phyloP scores from a whole-genome alignment of 148 eudicot genomes.

The Gaultheria prostrata region DNA sequence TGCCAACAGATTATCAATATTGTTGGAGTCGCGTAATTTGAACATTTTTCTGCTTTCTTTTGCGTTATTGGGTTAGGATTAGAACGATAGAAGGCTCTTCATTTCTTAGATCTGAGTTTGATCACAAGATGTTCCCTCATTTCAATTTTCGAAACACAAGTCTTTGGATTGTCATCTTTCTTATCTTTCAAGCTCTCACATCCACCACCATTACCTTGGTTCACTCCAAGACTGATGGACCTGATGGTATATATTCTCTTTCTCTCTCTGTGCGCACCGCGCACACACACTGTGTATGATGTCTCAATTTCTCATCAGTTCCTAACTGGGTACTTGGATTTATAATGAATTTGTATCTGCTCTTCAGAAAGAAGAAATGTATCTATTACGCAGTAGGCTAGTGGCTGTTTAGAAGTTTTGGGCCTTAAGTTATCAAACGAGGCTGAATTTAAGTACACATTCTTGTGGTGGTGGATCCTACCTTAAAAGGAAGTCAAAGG shows the following conservation, averaged over 20 bases:
- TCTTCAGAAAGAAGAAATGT: conserved; percentile 1
- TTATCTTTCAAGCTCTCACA: conserved; percentile 17
- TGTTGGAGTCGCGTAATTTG: neutral
- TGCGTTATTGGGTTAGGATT: neutral
- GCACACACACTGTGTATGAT: neutral
- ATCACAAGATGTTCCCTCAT: conserved; percentile 25
- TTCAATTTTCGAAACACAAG: conserved; percentile 16
- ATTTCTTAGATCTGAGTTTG: neutral
- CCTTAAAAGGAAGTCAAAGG: neutral
- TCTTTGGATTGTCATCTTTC: conserved; percentile 24
- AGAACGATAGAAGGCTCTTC: neutral
- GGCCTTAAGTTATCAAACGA: neutral
- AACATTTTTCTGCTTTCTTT: neutral
- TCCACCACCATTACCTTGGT: conserved; percentile 31
- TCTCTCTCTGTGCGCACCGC: neutral
- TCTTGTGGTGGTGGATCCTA: neutral
- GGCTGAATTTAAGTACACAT: neutral
- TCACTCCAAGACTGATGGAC: conserved; percentile 39
- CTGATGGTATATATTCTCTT: conserved; percentile 38
- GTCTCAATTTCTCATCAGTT: neutral
- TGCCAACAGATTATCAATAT: neutral
- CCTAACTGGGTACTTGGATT: neutral
- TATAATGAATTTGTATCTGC: neutral
- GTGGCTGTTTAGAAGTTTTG: neutral
- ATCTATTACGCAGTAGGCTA: neutral